Evolutionary conservation across 2,329 filamentous ascomycete species (phyloP), one percentile per base, ranked within the genome.

Genomic region (Myriosclerotinia scirpicola): DNA sequence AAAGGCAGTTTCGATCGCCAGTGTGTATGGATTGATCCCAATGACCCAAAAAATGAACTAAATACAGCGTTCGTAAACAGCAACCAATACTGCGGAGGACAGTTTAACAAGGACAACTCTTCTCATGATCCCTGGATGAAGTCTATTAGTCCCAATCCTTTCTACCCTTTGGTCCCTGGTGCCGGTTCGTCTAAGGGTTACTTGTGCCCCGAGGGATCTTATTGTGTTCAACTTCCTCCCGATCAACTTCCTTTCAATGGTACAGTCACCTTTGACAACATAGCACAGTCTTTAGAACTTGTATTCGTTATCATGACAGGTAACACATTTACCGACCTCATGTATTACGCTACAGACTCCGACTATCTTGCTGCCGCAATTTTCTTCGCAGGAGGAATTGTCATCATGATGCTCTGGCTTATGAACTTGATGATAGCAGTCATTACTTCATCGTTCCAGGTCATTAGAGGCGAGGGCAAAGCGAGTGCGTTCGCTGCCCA

Each of bases 291-390:
- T 0, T 80, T 98, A 63, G 93, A 99, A 79, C 82, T 98, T 67
- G 93, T 99, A 2, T 99, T 99, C 75, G 92, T 99, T 62, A 90
- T 99, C 75, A 99, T 99, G 92, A 97, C 92, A 74, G 94, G 93
- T 59, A 99, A 99, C 77, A 99, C 95, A 0, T 99, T 96, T 78
- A 90, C 92, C 1, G 92, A 98, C 77, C 81, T 98, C 64, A 92
- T 99, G 82, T 99, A 99, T 78, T 91, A 92, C 73, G 93, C 94
- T 5, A 93, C 91, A 64, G 88, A 96, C 74, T 96, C 92, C 36
- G 95, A 99, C 77, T 98, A 96, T 74, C 84, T 96, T 8, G 85
- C 91, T 20, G 88, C 93, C 5, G 92, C 93, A 1, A 81, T 98
- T 3, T 99, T 88, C 74, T 89, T 89, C 66, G 87, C 83, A 36